Base-by-base conservation (phyloP, 305 asterid genomes). In the Fraxinus nigra region DNA sequence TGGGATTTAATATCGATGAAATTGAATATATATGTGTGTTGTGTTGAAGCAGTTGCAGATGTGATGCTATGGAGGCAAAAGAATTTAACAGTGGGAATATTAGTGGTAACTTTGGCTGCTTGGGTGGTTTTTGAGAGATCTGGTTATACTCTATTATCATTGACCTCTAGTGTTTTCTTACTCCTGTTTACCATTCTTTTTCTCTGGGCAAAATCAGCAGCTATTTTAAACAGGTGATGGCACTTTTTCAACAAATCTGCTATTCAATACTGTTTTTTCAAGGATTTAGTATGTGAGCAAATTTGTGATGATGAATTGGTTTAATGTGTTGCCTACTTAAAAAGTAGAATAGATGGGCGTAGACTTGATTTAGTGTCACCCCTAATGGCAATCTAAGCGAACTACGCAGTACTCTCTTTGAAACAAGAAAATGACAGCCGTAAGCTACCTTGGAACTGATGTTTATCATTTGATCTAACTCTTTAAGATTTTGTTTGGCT, bases 131-230 rank as follows among this genome's bases (percentile, higher is more conserved):
- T 94, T 89, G 97, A 95, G 93, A 89, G 85, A 88, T 94, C 93
- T 83, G 92, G 93, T 59, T 91, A 94, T 82, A 93, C 99, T 65
- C 85, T 94, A 75, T 76, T 95, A 14, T 89, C 99, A 48, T 87
- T 92, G 26, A 77, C 89, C 65, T 94, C 98, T 3, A 93, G 87
- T 87, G 98, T 95, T 67, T 81, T 93, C 48, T 87, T 95, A 87
- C 97, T 95, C 78, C 92, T 94, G 4, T 90, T 93, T 81, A 87
- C 93, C 65, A 93, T 93, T 87, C 93, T 95, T 34, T 94, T 92
- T 80, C 87, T 95, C n/a, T 95, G 99, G 99, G 92, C 98, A 18
- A 95, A 95, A 89, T 94, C 98, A 28, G 98, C 99, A 54, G 92
- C 94, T 77, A 89, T 93, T 79, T 88, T 94, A 77, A 94, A 91